A percentile compares a stretch with the other conserved stretches of the same genome.
These are phyloP conservation scores for Exophiala viscosa DNA, from an alignment of 2,329 filamentous ascomycete species.

Conservation along the genomic window DNA sequence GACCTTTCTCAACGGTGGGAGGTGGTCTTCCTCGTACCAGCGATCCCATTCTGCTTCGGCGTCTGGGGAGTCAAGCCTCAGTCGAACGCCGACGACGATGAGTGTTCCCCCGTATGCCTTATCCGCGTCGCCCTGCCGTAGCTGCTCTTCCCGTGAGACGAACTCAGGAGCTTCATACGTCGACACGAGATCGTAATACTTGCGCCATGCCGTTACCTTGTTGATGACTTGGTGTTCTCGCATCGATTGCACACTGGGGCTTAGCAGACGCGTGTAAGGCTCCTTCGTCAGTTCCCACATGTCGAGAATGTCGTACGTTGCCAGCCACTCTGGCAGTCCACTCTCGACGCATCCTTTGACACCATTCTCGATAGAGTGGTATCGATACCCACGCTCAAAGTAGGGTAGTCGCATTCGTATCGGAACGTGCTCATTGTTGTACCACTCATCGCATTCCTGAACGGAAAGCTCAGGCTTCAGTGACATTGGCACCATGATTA, in stretches of 20 bases:
- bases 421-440: constrained; percentile 92
- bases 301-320: constrained; percentile 71
- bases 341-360: neutral
- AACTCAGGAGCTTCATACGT: constrained; percentile 35
- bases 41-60: constrained; percentile 7
- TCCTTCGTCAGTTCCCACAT: constrained; percentile 67
- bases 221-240: constrained; percentile 59
- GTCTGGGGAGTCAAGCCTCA: neutral
- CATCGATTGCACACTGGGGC: constrained; percentile 51
- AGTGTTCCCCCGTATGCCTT: neutral
- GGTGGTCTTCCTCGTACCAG: constrained; percentile 13
- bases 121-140: neutral
- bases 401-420: constrained; percentile 71
- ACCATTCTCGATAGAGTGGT: constrained; percentile 59
- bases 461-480: too few relatives aligned
- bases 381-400: constrained; percentile 74
- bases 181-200: constrained; percentile 65
- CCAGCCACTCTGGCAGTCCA: constrained; percentile 1
- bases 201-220: constrained; percentile 65
- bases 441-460: constrained; percentile 59
- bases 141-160: neutral
- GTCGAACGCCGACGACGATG: constrained; percentile 3
- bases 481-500: too few relatives aligned
- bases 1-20: constrained; percentile 55
- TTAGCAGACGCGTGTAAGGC: constrained; percentile 57